phyloP scores from a whole-genome alignment of 2,329 filamentous ascomycete genomes.

The Diaporthe helianthi region DNA sequence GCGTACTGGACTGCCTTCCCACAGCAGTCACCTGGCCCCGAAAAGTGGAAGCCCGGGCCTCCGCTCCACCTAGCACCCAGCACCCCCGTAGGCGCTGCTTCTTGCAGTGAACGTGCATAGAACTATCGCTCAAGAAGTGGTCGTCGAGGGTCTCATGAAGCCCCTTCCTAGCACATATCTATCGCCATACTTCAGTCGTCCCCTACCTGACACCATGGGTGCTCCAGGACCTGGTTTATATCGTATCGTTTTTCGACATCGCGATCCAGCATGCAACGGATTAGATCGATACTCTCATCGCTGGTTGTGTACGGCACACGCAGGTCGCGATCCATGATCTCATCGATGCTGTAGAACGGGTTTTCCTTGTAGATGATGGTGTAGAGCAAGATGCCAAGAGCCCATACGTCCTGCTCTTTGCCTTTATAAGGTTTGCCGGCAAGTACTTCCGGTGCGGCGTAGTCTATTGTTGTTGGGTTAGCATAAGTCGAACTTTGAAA shows the following conservation, averaged over 20 bases:
- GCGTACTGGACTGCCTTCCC: background rate
- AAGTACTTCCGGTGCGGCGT: constrained; percentile 96
- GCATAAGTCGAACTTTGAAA: background rate
- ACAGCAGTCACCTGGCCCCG: background rate
- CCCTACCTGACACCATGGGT: constrained; percentile 73
- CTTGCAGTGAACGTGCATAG: background rate
- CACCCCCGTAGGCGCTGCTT: background rate
- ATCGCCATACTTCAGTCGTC: constrained; percentile 3
- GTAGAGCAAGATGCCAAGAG: constrained; percentile 93
- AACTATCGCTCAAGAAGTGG: background rate
- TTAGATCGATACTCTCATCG: constrained; percentile 90
- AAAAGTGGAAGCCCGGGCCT: background rate
- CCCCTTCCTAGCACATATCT: background rate
- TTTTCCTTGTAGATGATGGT: constrained; percentile 99
- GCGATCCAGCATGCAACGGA: constrained; percentile 90
- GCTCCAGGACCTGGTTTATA: constrained; percentile 87
- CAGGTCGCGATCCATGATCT: constrained; percentile 97
- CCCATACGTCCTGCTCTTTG: constrained; percentile 98
- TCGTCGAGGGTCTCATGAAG: background rate
- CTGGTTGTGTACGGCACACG: constrained; percentile 88
- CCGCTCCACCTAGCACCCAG: background rate
- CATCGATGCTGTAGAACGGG: constrained; percentile 97
- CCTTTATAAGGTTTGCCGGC: constrained; percentile 91
- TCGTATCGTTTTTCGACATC: constrained; percentile 82
- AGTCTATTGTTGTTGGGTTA: constrained; percentile 66